Evolutionary conservation across 2,329 filamentous ascomycete species (phyloP), one percentile per base, ranked within the genome.

Genomic region (Penicillium decumbens): DNA sequence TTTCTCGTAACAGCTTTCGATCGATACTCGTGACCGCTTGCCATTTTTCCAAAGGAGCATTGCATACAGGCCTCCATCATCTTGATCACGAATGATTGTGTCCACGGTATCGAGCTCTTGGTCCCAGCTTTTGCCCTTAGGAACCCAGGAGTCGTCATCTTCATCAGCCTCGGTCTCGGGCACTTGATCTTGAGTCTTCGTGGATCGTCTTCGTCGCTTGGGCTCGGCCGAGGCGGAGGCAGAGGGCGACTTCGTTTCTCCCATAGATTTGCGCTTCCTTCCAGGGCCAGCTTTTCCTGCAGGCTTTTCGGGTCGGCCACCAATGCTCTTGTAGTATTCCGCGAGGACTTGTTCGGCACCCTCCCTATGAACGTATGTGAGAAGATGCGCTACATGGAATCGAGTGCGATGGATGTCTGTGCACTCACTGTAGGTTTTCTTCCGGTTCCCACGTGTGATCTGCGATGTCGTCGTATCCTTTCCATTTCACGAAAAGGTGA

Each of bases 361-460:
- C 3, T 70, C 67, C 51, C 70, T 72, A 43, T 15, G 45, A 29
- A 6, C 23, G 30, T 25, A 20, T 18, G 51, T 67, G 24, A 66
- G 59, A 54, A 50, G 50, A 37, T 28, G 35, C 37, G 25, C 32
- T 1, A 6, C 8, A 12, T 23, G 10, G 10, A 8, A 24, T 15
- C 3, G 30, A 27, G 18, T 33, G 28, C 13, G 9, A 8, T 15
- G 13, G 13, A 2, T 18, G 32, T 7, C 4, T 24, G 13, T 24
- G 12, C 24, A 50, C 71, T 48, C 66, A 75, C 67, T 72, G 41
- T 4, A 75, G 59, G 41, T 74, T 72, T 6, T 70, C 67, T 57
- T 77, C 74, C 1, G 73, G 73, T 50, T 77, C 75, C 59, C 69
- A 60, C 2, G 75, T 77, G 45, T 68, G 64, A 41, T 77, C 74